These are phyloP conservation scores for Skeletonema potamos DNA, from an alignment of 108 stramenopile genomes.

Conservation along the genomic window DNA sequence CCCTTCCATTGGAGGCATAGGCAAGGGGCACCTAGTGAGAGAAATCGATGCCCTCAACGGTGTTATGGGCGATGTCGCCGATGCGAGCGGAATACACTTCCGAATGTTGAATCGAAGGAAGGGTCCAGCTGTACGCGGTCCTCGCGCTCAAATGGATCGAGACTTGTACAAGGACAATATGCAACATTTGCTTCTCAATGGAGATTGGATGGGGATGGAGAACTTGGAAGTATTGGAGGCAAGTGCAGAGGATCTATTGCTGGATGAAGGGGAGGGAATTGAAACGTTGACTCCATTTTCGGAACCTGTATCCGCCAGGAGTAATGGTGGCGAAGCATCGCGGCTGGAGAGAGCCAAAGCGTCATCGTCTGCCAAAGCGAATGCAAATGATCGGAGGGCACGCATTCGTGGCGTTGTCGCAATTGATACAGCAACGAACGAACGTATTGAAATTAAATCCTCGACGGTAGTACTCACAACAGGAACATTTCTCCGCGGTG, in stretches of 20 bases:
- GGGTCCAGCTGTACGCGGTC: conserved; percentile 90
- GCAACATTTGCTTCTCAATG: conserved; percentile 52
- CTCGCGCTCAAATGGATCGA: conserved; percentile 94
- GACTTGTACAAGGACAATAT: conserved; percentile 92
- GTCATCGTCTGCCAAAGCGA: conserved; percentile 37
- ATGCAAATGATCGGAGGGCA: conserved; percentile 44
- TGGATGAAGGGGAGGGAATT: conserved; percentile 72
- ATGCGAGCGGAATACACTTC: conserved; percentile 94
- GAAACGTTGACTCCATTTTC: conserved; percentile 51
- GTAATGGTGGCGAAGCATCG: conserved; percentile 10
- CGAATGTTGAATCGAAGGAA: conserved; percentile 92
- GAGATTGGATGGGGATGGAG: conserved; percentile 46
- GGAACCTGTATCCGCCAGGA: conserved; percentile 29
- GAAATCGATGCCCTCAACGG: conserved; percentile 98
- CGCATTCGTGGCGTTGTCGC: conserved; percentile 79
- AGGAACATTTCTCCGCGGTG: conserved; percentile 96
- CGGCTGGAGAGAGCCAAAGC: conserved; percentile 35
- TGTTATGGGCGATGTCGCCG: conserved; percentile 92
- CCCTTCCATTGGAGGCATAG: conserved; percentile 98
- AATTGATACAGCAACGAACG: conserved; percentile 62
- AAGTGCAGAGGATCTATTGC: conserved; percentile 89
- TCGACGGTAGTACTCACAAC: conserved; percentile 93
- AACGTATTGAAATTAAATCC: conserved; percentile 56
- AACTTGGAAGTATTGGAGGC: conserved; percentile 88
- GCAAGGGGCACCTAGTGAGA: conserved; percentile 96